phyloP scores from a whole-genome alignment of 2,329 filamentous ascomycete genomes.

The Sporothrix pseudoabietina region DNA sequence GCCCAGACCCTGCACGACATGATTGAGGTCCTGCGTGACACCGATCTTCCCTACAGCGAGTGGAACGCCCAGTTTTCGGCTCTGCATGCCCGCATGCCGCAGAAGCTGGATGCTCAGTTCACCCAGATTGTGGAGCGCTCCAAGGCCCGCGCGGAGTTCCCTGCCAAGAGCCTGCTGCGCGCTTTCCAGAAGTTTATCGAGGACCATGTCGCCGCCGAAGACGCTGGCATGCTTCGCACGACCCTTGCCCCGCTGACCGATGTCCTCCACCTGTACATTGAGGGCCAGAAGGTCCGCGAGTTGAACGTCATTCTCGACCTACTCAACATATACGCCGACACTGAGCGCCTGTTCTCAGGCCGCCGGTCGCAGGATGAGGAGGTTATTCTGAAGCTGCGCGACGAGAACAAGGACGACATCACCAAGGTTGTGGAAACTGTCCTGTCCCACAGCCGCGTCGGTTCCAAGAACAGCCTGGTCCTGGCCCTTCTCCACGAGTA shows the following conservation, averaged over 20 bases:
- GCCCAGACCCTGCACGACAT: slow-evolving; percentile 80
- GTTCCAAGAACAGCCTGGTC: slow-evolving; percentile 90
- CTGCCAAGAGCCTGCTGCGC: slow-evolving; percentile 82
- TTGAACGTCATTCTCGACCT: slow-evolving; percentile 77
- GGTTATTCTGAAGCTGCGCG: slow-evolving; percentile 88
- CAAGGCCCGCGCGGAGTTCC: slow-evolving; percentile 81
- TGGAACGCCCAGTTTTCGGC: slow-evolving; percentile 96
- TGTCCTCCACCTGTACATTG: slow-evolving; percentile 77
- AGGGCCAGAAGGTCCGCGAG: slow-evolving; percentile 90
- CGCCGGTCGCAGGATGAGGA: slow-evolving; percentile 87
- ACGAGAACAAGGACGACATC: slow-evolving; percentile 94
- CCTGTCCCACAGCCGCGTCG: slow-evolving; percentile 89
- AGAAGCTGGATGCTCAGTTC: slow-evolving; percentile 83
- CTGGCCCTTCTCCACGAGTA: slow-evolving; percentile 92
- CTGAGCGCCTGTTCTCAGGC: slow-evolving; percentile 86
- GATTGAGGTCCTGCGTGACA: slow-evolving; percentile 84
- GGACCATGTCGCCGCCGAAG: slow-evolving; percentile 73
- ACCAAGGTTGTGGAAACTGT: slow-evolving; percentile 82
- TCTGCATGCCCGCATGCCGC: slow-evolving; percentile 94
- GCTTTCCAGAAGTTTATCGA: slow-evolving; percentile 85
- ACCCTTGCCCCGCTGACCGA: slow-evolving; percentile 75
- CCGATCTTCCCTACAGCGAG: slow-evolving; percentile 91
- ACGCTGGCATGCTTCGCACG: slow-evolving; percentile 71
- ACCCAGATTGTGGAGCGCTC: slow-evolving; percentile 84
- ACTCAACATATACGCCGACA: slow-evolving; percentile 77